Evolutionary conservation across 257 asterid species (phyloP).

Genomic region (Thymus mandschuricus): DNA sequence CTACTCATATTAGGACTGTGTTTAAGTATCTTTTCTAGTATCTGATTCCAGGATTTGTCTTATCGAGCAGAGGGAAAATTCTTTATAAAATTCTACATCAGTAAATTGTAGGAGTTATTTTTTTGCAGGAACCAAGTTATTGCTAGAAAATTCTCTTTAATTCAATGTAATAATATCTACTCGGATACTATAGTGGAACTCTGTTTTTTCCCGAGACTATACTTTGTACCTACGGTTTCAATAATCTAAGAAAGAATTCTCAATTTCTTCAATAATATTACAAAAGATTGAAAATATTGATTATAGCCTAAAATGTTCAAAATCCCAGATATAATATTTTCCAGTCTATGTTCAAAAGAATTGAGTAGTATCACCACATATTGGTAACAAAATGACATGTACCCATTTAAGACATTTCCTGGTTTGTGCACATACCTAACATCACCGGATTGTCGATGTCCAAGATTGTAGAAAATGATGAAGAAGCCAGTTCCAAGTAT

Average conservation of each 20-base stretch:
- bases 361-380: not conserved
- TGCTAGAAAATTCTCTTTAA: not conserved
- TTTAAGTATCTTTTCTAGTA: not conserved
- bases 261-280: not conserved
- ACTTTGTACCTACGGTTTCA: no score
- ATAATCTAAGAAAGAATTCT: not conserved
- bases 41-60: not conserved
- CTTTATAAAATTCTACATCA: not conserved
- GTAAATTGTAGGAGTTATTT: not conserved
- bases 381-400: slow-evolving; percentile 1
- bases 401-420: slow-evolving; percentile 11
- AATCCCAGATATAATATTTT: not conserved
- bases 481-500: slow-evolving; percentile 83
- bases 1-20: not conserved
- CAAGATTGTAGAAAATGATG: slow-evolving; percentile 85
- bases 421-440: slow-evolving; percentile 54
- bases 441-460: slow-evolving; percentile 88
- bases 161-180: no score
- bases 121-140: not conserved
- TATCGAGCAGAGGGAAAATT: not conserved
- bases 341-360: slow-evolving; percentile 2
- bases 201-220: not conserved
- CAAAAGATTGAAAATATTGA: not conserved
- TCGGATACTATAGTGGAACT: no score
- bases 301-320: not conserved